Evolutionary conservation across 768 basidiomycete genomes (phyloP).

Genomic region (Lepiota venenata): DNA sequence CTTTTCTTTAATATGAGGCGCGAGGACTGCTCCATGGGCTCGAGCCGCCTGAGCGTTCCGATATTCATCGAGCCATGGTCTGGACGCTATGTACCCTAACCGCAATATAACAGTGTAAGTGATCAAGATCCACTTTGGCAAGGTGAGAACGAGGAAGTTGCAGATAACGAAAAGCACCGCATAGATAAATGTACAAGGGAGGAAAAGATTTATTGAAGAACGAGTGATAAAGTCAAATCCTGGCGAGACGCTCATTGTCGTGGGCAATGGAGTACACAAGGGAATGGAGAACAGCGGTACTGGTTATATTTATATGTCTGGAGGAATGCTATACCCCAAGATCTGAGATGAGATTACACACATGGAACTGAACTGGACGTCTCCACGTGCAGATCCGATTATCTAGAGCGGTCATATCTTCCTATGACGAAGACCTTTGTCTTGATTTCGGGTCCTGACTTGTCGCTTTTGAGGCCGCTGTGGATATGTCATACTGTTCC

Average conservation of each 20-base stretch:
- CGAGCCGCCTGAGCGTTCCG: slow-evolving; percentile 7
- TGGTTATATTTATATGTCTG: too few species aligned
- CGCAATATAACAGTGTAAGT: background rate
- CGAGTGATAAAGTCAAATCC: background rate
- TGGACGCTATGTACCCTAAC: background rate
- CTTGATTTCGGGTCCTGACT: too few species aligned
- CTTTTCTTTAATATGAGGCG: slow-evolving; percentile 21
- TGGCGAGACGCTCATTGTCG: background rate
- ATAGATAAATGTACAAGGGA: background rate
- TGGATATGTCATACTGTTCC: too few species aligned
- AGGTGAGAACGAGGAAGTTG: background rate
- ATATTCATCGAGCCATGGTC: background rate
- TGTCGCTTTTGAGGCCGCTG: too few species aligned
- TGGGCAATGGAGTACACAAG: background rate
- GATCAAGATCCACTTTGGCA: background rate
- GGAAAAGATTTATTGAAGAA: background rate
- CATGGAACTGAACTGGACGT: too few species aligned
- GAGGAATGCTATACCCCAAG: too few species aligned
- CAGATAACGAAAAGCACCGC: background rate
- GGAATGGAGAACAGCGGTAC: too few species aligned
- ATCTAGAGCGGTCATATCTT: too few species aligned
- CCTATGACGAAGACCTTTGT: too few species aligned
- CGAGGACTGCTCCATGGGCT: slow-evolving; percentile 16
- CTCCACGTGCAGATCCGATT: too few species aligned
- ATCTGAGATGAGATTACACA: too few species aligned